phyloP scores from a whole-genome alignment of 1,284 basidiomycete genomes.

The Caloboletus firmus region DNA sequence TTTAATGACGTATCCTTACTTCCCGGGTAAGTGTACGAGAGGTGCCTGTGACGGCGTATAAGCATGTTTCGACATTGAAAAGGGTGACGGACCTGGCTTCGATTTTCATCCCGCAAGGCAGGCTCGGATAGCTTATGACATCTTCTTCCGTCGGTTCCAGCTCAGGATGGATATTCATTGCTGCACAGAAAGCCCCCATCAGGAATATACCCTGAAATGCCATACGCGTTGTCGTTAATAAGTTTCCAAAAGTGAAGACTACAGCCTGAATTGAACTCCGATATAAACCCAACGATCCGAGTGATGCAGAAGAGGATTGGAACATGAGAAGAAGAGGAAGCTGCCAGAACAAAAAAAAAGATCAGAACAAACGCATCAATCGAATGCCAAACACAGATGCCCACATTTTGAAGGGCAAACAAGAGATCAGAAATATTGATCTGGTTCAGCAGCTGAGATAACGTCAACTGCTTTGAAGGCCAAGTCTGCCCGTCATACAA shows the following conservation, averaged over 20 bases:
- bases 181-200: constrained; percentile 78
- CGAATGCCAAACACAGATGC: constrained; percentile 24
- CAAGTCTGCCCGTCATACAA: constrained; percentile 53
- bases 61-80: constrained; percentile 15
- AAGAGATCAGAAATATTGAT: constrained; percentile 63
- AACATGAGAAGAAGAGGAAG: constrained; percentile 70
- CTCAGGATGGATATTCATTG: constrained; percentile 64
- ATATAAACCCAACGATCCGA: constrained; percentile 77
- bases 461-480: constrained; percentile 40
- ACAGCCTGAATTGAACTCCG: constrained; percentile 73
- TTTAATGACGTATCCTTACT: constrained; percentile 60
- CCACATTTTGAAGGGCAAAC: constrained; percentile 65
- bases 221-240: constrained; percentile 63
- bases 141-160: constrained; percentile 59
- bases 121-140: constrained; percentile 45
- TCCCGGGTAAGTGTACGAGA: constrained; percentile 79
- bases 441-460: constrained; percentile 47
- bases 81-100: constrained; percentile 55
- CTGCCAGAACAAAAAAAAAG: constrained; percentile 42
- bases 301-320: constrained; percentile 66
- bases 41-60: constrained; percentile 44
- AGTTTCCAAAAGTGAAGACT: constrained; percentile 58
- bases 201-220: constrained; percentile 78
- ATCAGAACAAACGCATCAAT: constrained; percentile 10
- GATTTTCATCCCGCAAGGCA: constrained; percentile 62